Evolutionary conservation across 2,329 filamentous ascomycete species (phyloP).

Genomic region (Apiospora hydei): DNA sequence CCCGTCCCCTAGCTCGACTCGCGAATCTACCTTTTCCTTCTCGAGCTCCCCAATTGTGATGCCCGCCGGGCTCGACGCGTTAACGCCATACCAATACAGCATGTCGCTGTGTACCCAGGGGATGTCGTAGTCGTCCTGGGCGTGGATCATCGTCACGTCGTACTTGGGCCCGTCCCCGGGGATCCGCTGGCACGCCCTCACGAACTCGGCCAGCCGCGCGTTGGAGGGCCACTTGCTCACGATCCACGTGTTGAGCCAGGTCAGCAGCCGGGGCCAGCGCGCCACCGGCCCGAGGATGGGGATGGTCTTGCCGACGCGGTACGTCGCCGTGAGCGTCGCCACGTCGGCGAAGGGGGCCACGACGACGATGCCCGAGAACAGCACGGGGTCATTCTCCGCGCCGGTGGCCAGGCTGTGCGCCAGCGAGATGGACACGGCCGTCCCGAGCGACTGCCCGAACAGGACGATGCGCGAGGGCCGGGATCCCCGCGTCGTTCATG

Average conservation of each 20-base stretch:
- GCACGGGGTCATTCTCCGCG: constrained; percentile 41
- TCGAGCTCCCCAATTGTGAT: constrained; percentile 50
- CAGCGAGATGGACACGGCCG: constrained; percentile 48
- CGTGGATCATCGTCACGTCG: constrained; percentile 56
- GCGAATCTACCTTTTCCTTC: constrained; percentile 32
- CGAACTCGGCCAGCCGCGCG: constrained; percentile 54
- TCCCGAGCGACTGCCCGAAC: constrained; percentile 66
- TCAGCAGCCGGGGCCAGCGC: constrained; percentile 52
- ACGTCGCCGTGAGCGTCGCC: constrained; percentile 60
- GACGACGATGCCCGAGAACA: constrained; percentile 62
- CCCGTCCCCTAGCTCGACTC: constrained; percentile 51
- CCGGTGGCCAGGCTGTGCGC: constrained; percentile 40
- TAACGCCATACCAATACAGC: constrained; percentile 63
- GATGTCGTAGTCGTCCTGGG: constrained; percentile 60
- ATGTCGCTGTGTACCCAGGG: constrained; percentile 57
- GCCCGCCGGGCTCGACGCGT: constrained; percentile 47
- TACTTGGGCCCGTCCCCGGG: constrained; percentile 42
- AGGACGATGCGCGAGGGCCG: constrained; percentile 61
- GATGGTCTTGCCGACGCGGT: constrained; percentile 61
- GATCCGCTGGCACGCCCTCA: constrained; percentile 46
- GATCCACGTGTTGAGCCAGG: constrained; percentile 56
- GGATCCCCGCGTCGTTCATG: constrained; percentile 56
- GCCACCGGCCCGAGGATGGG: constrained; percentile 61
- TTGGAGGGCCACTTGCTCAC: constrained; percentile 59
- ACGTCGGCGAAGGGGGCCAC: constrained; percentile 65